phyloP scores from a whole-genome alignment of 345 rosid species.

The Erucastrum elatum region DNA sequence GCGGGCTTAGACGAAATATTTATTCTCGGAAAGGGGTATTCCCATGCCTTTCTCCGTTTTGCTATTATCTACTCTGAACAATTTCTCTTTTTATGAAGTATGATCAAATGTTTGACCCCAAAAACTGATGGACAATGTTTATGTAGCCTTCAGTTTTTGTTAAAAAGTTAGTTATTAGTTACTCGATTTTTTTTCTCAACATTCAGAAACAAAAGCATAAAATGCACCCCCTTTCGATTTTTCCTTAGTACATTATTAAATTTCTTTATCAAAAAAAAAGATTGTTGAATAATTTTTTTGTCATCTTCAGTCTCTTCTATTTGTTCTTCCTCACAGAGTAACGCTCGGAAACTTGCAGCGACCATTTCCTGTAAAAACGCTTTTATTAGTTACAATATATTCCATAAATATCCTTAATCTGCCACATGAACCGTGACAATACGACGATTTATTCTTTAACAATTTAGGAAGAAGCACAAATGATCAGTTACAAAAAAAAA shows the following conservation, averaged over 20 bases:
- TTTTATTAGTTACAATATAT: background rate
- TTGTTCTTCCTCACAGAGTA: background rate
- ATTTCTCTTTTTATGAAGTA: background rate
- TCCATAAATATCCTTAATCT: background rate
- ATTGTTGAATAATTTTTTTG: background rate
- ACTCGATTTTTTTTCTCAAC: background rate
- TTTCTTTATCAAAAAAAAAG: too few relatives aligned
- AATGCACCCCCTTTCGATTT: background rate
- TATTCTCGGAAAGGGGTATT: too few relatives aligned
- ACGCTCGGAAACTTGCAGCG: conserved; percentile 1
- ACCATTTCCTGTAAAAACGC: background rate
- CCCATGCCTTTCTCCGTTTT: background rate
- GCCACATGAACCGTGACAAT: background rate
- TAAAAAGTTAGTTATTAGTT: background rate
- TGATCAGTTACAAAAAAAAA: background rate
- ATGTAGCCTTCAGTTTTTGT: background rate
- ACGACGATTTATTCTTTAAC: background rate
- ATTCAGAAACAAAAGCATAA: background rate
- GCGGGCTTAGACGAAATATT: too few relatives aligned
- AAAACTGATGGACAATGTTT: background rate
- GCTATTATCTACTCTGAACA: background rate
- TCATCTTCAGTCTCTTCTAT: background rate
- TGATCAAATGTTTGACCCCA: background rate
- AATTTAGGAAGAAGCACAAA: background rate
- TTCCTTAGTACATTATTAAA: too few relatives aligned